Base-by-base conservation (phyloP, 108 stramenopile genomes). In the Nannochloropsis salina region DNA sequence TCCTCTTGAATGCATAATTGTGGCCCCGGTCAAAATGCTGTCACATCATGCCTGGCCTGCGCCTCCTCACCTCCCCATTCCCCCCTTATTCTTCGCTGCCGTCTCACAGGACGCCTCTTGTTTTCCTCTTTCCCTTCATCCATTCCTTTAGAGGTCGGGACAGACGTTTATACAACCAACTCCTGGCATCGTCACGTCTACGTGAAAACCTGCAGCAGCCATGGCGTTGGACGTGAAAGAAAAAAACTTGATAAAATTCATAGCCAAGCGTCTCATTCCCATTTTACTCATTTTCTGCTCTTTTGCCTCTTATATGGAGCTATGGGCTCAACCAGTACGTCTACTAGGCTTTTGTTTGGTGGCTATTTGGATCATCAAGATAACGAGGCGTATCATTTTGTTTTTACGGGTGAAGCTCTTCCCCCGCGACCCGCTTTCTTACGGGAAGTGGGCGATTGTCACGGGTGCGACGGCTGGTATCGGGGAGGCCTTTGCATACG, bases 171-270 rank as follows among this genome's bases (percentile, higher is more conserved):
- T 31, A 31, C 31, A 31, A 31, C 1, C 31, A 31, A 31, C 31
- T 31, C 31, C 31, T 31, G 0, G 31, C 31, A 31, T 31, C 31
- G 31, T 1, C 31, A 31, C 31, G 31, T 31, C 31, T 31, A 31
- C 0, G 31, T 31, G 31, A 31, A 31, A 31, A 6, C 61, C 61
- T 74, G 20, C 61, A n/a, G 4, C 61, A 8, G n/a, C n/a, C 61
- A 74, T 74, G 61, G 61, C 61, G 61, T 74, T 74, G 61, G 61
- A 74, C 61, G 61, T 74, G 61, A 74, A 74, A n/a, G 61, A 74
- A n/a, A 74, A 74, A 2, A 74, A 74, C 61, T 74, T 74, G 61
- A 74, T 74, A 15, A 74, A 74, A n/a, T 74, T 74, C 61, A 74
- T 74, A n/a, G 15, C n/a, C 15, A 74, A 74, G 61, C 61, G 61